Conservation (phyloP, 257 asterid species). For the Gardenia jasminoides region DNA sequence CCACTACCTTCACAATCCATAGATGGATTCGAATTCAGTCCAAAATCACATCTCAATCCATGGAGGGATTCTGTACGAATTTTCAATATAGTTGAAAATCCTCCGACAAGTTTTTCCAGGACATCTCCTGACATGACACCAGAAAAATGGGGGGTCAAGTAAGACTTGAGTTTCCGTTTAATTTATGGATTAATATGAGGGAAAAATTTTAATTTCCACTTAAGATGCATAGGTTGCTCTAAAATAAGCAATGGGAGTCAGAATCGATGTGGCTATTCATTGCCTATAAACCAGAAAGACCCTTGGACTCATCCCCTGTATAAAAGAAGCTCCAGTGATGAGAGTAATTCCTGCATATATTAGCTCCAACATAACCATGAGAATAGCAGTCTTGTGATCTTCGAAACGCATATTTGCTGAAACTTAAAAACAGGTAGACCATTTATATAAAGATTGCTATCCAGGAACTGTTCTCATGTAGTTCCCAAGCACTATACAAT, state of each 20-base stretch:
- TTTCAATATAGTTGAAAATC: no score
- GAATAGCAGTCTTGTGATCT: constrained; percentile 39
- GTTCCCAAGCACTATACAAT: background rate
- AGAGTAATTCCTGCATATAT: constrained; percentile 45
- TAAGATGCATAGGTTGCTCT: constrained; percentile 10
- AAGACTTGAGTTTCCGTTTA: background rate
- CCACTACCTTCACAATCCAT: no score
- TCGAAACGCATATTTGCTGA: constrained; percentile 36
- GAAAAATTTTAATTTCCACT: background rate
- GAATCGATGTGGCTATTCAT: constrained; percentile 36
- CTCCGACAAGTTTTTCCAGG: no score
- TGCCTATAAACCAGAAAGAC: constrained; percentile 69
- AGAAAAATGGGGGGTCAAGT: no score
- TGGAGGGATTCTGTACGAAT: no score
- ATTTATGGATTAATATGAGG: background rate
- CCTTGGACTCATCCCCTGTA: constrained; percentile 52
- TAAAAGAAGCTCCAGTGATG: constrained; percentile 32
- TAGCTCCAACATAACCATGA: constrained; percentile 46
- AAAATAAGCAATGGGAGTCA: constrained; percentile 31
- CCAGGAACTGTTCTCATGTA: background rate
- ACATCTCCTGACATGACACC: constrained; percentile 15
- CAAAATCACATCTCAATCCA: no score
- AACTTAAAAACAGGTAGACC: background rate
- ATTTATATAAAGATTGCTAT: background rate
- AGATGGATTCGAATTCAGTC: no score